Conservation (phyloP, 1,284 basidiomycete genomes). For the Thecaphora thlaspeos region DNA sequence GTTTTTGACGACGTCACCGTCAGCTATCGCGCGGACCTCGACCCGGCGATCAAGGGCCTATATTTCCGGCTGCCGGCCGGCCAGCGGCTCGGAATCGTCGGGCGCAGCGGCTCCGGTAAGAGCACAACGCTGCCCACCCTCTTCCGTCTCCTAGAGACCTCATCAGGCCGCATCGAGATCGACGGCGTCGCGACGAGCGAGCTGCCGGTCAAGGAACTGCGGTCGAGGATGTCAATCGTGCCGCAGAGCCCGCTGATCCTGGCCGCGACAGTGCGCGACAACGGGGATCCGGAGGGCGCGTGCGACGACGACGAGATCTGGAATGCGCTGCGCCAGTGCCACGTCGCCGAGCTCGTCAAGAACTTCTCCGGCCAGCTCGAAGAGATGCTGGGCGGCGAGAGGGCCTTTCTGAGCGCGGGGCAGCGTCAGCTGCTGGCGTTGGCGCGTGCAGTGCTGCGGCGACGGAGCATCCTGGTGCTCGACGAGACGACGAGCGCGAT, state of each 20-base stretch:
- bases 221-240: conserved; percentile 41
- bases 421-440: conserved; percentile 58
- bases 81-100: conserved; percentile 35
- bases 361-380: conserved; percentile 34
- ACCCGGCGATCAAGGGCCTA: conserved; percentile 36
- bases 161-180: conserved; percentile 30
- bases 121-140: conserved; percentile 42
- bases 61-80: conserved; percentile 26
- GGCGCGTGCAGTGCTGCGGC: conserved; percentile 63
- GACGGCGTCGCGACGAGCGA: conserved; percentile 23
- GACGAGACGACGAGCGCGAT: conserved; percentile 60
- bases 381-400: conserved; percentile 17
- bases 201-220: conserved; percentile 16
- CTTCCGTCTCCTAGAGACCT: conserved; percentile 40
- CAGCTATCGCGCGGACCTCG: conserved; percentile 22
- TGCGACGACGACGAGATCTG: conserved; percentile 48
- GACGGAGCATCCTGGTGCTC: conserved; percentile 63
- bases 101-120: conserved; percentile 41
- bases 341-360: conserved; percentile 42
- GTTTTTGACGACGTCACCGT: conserved; percentile 27
- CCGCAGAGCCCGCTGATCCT: conserved; percentile 51
- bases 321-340: conserved; percentile 44
- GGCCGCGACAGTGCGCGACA: conserved; percentile 48
- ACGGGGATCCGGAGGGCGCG: conserved; percentile 42
- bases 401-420: conserved; percentile 26